A percentile compares a stretch with the other conserved stretches of the same genome.
These are phyloP conservation scores for Neoscytalidium dimidiatum DNA, from an alignment of 2,329 filamentous ascomycete genomes.

Conservation along the genomic window DNA sequence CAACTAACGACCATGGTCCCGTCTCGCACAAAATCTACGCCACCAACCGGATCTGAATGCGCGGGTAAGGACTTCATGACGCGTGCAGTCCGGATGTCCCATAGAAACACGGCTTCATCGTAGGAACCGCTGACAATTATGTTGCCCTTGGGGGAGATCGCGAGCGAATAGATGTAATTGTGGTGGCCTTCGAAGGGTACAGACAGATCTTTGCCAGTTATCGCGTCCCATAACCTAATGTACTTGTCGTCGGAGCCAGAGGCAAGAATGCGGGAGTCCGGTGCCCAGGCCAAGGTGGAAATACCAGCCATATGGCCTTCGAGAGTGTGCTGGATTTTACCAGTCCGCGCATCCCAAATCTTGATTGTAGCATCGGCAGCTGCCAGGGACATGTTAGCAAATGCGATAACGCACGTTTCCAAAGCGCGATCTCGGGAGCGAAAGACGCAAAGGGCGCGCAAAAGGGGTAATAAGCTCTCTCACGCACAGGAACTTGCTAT, in stretches of 20 bases:
- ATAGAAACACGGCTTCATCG: constrained; percentile 94
- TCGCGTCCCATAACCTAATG: constrained; percentile 85
- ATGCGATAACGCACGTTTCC: not conserved
- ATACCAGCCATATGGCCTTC: constrained; percentile 93
- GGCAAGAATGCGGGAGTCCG: constrained; percentile 82
- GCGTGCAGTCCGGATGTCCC: constrained; percentile 87
- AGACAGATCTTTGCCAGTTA: constrained; percentile 57
- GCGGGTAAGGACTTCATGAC: constrained; percentile 90
- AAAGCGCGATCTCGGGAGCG: not conserved
- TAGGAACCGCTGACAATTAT: constrained; percentile 94
- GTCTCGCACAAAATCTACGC: constrained; percentile 90
- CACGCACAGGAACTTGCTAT: constrained; percentile 76
- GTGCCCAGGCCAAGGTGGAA: constrained; percentile 90
- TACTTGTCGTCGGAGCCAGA: constrained; percentile 95
- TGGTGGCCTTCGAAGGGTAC: constrained; percentile 79
- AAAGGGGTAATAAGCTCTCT: not conserved
- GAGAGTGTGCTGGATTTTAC: constrained; percentile 80
- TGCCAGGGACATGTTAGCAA: constrained; percentile 29
- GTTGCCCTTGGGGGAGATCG: constrained; percentile 97
- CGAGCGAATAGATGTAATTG: constrained; percentile 92
- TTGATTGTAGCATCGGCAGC: constrained; percentile 87
- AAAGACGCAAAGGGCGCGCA: not conserved
- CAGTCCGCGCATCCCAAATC: constrained; percentile 81
- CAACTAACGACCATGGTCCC: constrained; percentile 92
- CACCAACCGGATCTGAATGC: constrained; percentile 90